These are phyloP conservation scores for Diutina mesorugosa DNA, from an alignment of 1,139 yeast genomes.

Conservation along the genomic window DNA sequence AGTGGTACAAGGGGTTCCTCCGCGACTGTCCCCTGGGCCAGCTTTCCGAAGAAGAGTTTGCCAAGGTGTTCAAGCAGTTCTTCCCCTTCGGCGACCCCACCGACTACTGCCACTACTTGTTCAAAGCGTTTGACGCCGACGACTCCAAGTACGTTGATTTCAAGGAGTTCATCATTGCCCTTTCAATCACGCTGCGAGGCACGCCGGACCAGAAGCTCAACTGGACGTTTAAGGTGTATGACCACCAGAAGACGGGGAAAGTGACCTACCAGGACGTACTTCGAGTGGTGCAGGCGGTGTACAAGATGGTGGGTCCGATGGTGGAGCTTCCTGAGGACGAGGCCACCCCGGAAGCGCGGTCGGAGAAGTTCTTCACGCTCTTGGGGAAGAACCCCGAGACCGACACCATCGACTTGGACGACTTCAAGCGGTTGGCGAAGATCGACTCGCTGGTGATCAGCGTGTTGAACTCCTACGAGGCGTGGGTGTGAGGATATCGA, in stretches of 20 bases:
- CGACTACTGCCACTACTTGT: conserved; percentile 80
- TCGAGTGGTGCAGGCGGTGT: conserved; percentile 69
- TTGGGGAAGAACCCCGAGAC: conserved; percentile 63
- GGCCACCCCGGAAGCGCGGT: conserved; percentile 80
- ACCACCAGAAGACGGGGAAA: conserved; percentile 64
- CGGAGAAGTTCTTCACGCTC: conserved; percentile 62
- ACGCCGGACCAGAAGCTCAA: conserved; percentile 71
- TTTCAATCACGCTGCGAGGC: conserved; percentile 85
- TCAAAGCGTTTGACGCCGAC: conserved; percentile 81
- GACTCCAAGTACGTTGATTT: conserved; percentile 76
- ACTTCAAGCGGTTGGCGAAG: conserved; percentile 71
- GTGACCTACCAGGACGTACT: conserved; percentile 70
- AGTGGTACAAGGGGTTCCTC: conserved; percentile 93
- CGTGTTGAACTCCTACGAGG: conserved; percentile 73
- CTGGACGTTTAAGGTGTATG: conserved; percentile 85
- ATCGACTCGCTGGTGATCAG: conserved; percentile 71
- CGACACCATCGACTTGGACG: conserved; percentile 55
- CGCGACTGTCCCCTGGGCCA: conserved; percentile 93
- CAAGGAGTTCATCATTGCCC: conserved; percentile 81
- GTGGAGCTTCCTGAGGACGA: conserved; percentile 87
- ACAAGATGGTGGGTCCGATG: conserved; percentile 94
- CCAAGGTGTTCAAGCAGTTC: conserved; percentile 86
- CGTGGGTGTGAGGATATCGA: conserved; percentile 45
- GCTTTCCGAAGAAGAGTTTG: conserved; percentile 75
- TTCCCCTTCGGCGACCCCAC: conserved; percentile 98